A percentile compares a stretch with the other conserved stretches of the same genome.
Conservation (phyloP, 2,329 filamentous ascomycete species). For the Venturiaceae sp. region DNA sequence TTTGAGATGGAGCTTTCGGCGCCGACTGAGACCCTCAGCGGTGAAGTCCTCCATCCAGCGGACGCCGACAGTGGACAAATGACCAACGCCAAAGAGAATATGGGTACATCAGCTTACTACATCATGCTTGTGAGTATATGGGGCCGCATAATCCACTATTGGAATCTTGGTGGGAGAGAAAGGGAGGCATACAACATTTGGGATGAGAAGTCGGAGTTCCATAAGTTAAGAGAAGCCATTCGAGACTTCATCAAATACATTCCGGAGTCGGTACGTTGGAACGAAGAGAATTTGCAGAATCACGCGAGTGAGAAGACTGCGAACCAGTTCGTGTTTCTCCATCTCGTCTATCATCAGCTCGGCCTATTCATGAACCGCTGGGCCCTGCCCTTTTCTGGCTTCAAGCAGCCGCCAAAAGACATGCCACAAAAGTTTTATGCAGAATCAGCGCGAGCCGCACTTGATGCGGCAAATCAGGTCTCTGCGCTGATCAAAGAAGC, state of each 20-base stretch:
- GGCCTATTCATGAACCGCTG: constrained; percentile 85
- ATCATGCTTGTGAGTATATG: constrained; percentile 78
- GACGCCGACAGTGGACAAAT: constrained; percentile 54
- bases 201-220: constrained; percentile 70
- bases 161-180: constrained; percentile 83
- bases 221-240: constrained; percentile 58
- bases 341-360: constrained; percentile 83
- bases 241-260: constrained; percentile 61
- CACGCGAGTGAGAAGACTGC: constrained; percentile 78
- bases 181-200: constrained; percentile 70
- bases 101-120: constrained; percentile 90
- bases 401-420: constrained; percentile 50
- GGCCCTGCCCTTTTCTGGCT: constrained; percentile 61
- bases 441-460: constrained; percentile 63
- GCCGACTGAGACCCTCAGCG: constrained; percentile 73
- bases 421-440: constrained; percentile 71
- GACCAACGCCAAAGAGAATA: constrained; percentile 65
- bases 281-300: constrained; percentile 68
- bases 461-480: constrained; percentile 77
- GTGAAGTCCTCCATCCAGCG: constrained; percentile 54
- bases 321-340: constrained; percentile 87
- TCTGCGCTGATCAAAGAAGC: constrained; percentile 75
- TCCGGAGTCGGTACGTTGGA: constrained; percentile 65
- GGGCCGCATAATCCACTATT: constrained; percentile 80
- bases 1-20: constrained; percentile 89